Evolutionary conservation across 2,329 filamentous ascomycete species (phyloP).

Genomic region (Lasiodiplodia citricola): DNA sequence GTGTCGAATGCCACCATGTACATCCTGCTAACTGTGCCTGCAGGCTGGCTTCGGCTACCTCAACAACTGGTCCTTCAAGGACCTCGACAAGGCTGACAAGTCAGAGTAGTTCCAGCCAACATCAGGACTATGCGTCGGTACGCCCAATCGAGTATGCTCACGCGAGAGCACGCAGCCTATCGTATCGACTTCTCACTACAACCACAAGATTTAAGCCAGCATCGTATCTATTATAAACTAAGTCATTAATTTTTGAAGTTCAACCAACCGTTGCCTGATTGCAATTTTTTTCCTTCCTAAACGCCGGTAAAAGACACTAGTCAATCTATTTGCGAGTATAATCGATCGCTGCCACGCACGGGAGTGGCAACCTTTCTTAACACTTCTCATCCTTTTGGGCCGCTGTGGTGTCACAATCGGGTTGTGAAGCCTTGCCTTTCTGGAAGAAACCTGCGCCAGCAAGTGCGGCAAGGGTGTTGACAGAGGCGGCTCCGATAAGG

Average conservation of each 20-base stretch:
- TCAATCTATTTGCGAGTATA: neutral
- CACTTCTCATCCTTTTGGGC: no score
- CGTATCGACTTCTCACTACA: neutral
- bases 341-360: neutral
- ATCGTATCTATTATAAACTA: neutral
- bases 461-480: conserved; percentile 2
- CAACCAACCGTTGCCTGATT: neutral
- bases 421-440: neutral
- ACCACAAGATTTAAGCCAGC: neutral
- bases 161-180: neutral
- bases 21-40: neutral
- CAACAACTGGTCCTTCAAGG: conserved; percentile 47
- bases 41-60: conserved; percentile 45
- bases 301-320: neutral
- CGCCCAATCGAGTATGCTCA: neutral
- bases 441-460: neutral
- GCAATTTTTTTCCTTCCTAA: neutral
- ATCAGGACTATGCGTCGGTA: no score
- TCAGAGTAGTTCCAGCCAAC: neutral
- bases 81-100: conserved; percentile 10
- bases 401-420: neutral
- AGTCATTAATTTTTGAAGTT: neutral
- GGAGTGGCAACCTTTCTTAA: neutral
- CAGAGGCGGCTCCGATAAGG: conserved; percentile 11
- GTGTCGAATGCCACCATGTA: no score